Evolutionary conservation across 805 yeast species (phyloP), one percentile per base, ranked within the genome.

Genomic region (Zygoascus biomembranicola): DNA sequence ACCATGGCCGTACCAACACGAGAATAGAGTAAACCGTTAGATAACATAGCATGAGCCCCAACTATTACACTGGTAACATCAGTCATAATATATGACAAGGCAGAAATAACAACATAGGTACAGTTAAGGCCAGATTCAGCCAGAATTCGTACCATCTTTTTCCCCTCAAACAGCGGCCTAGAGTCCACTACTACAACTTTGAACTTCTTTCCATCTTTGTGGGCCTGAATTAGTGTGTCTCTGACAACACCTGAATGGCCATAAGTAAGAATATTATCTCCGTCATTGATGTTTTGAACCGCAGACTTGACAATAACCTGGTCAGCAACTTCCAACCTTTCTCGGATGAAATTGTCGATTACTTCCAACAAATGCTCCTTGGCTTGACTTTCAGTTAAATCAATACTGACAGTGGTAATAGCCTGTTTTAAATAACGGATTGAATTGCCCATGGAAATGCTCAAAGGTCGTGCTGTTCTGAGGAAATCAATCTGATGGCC

Each of bases 351-450:
- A 43, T 77, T 82, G 59, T 87, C 90, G 60, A 94, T 90, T 58
- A 80, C 78, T 48, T 77, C 82, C 54, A 80, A 70, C 53, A 94
- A 74, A 37, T 75, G 71, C 13, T 66, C 69, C 65, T 88, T 90
- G 28, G 97, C 96, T 32, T 77, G 67, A 16, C 69, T 74, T 54
- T 86, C 94, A 28, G 76, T 67, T 32, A 81, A 73, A 57, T 87
- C 95, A 53, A 90, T 82, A 54, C 90, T 83, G 49, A 92, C 80
- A 44, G 79, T 77, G 0, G 97, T 82, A 52, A 94, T 92, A 67
- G 87, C 92, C 72, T 92, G 98, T 65, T 94, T 94, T 58, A 94
- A 77, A 97, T 97, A 90, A 63, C 99, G 81, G 60, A 94, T 94
- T 2, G 97, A 92, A 72, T 90, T 94, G 52, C 99, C 99, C 99